A percentile compares a stretch with the other conserved stretches of the same genome.
Evolutionary conservation across 495 filamentous ascomycete genomes (phyloP).

Genomic region (Trichoderma gamsii): DNA sequence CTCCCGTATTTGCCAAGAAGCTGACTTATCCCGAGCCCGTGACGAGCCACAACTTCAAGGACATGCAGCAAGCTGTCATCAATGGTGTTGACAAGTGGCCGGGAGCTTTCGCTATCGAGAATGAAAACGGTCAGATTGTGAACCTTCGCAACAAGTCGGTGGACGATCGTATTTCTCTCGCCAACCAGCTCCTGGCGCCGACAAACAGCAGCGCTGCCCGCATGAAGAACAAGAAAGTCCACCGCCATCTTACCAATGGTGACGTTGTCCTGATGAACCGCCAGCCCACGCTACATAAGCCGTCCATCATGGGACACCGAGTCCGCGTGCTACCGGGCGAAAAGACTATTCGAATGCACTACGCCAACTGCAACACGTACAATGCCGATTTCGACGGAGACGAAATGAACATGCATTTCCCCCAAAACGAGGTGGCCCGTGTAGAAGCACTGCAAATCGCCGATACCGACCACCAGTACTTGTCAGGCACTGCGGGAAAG

Average conservation of each 20-base stretch:
- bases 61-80: slow-evolving; percentile 91
- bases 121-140: slow-evolving; percentile 86
- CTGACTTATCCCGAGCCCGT: slow-evolving; percentile 96
- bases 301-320: slow-evolving; percentile 98
- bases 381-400: slow-evolving; percentile 99
- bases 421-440: slow-evolving; percentile 90
- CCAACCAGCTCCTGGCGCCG: slow-evolving; percentile 89
- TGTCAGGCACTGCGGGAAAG: slow-evolving; percentile 88
- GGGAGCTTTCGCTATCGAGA: slow-evolving; percentile 88
- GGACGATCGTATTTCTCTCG: slow-evolving; percentile 78
- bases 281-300: slow-evolving; percentile 98
- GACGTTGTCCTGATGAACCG: slow-evolving; percentile 99
- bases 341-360: slow-evolving; percentile 98
- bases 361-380: slow-evolving; percentile 99
- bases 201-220: slow-evolving; percentile 68
- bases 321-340: slow-evolving; percentile 88
- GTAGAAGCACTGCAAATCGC: slow-evolving; percentile 88
- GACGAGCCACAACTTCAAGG: slow-evolving; percentile 92
- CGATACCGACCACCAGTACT: slow-evolving; percentile 95
- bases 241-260: slow-evolving; percentile 90
- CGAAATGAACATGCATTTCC: slow-evolving; percentile 99
- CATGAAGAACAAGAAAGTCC: slow-evolving; percentile 88
- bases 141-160: slow-evolving; percentile 77
- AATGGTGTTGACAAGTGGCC: slow-evolving; percentile 94
- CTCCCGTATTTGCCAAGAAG: slow-evolving; percentile 92